Evolutionary conservation across 495 filamentous ascomycete genomes (phyloP), one percentile per base, ranked within the genome.

Genomic region (Tuber indicum): DNA sequence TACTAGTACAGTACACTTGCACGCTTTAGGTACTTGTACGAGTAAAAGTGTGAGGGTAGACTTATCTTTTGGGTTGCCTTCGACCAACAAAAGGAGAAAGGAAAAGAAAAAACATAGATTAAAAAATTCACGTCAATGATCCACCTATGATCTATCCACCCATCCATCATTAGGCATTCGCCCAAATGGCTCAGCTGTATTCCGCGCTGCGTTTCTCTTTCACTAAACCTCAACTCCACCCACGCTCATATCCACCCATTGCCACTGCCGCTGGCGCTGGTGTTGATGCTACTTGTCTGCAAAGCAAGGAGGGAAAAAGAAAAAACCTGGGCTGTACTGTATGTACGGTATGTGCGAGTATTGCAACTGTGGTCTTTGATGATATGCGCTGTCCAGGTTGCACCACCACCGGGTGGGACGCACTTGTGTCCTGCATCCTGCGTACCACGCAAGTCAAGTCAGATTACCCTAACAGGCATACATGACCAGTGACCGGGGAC

Each of bases 381-480:
- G 26, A 66, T 66, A 16, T 66, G 58, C 58, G 58, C 58, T 66
- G 58, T 66, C 58, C 26, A 36, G 26, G 58, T 66, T 36, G 58
- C 58, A 66, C 32, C 58, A 66, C 32, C 58, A 66, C 58, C 14
- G 26, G 58, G 36, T 66, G 26, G 58, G 58, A 66, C 58, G 58
- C 26, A 66, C 58, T 62, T 66, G 58, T 36, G 58, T 36, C 58
- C 32, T 36, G 58, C 58, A 26, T 32, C 58, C 58, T 66, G 58
- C 58, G 58, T 66, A 58, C 58, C 58, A 66, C 58, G 26, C 58
- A 66, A 66, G 58, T 66, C 58, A 66, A 66, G 58, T 66, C 58
- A 36, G 58, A 66, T 66, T 66, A 36, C 58, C 58, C 12, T 16
- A 16, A 66, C 26, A 17, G 58, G 32, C 58, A 36, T 66, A 66